Conservation (phyloP, 441 rosid genomes). For the Breynia disticha region DNA sequence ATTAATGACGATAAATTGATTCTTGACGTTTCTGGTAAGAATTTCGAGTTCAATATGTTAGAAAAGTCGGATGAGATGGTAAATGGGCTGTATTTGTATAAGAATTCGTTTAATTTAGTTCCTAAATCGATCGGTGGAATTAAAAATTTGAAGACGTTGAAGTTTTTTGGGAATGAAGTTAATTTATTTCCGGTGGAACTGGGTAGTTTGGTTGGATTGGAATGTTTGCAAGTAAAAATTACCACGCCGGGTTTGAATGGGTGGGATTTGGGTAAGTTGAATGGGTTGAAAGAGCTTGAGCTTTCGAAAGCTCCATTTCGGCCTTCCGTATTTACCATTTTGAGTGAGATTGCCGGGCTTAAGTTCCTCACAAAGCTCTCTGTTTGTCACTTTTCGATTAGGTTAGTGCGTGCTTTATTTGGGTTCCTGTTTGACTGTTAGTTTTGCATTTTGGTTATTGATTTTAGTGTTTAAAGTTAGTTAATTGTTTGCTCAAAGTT, state of each 20-base stretch:
- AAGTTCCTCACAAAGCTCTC: constrained; percentile 76
- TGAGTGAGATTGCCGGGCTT: constrained; percentile 76
- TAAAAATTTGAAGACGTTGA: constrained; percentile 44
- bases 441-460: too few relatives aligned
- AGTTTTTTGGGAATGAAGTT: constrained; percentile 76
- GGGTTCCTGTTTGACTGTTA: background rate
- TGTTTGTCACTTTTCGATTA: constrained; percentile 81
- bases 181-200: constrained; percentile 64
- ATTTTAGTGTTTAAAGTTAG: too few relatives aligned
- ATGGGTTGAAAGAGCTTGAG: constrained; percentile 78
- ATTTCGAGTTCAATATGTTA: constrained; percentile 50
- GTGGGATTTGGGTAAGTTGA: constrained; percentile 51
- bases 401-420: constrained; percentile 29
- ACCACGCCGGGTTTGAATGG: constrained; percentile 55
- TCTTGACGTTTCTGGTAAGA: constrained; percentile 65
- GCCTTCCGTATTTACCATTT: constrained; percentile 61
- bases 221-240: constrained; percentile 74
- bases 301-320: constrained; percentile 60
- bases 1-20: constrained; percentile 14
- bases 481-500: too few relatives aligned
- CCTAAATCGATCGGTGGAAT: constrained; percentile 61
- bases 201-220: constrained; percentile 57
- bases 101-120: constrained; percentile 63
- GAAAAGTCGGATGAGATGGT: constrained; percentile 27
- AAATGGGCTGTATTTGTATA: constrained; percentile 58